Conservation (phyloP, 2,329 filamentous ascomycete genomes). For the Cadophora luteo-olivacea region DNA sequence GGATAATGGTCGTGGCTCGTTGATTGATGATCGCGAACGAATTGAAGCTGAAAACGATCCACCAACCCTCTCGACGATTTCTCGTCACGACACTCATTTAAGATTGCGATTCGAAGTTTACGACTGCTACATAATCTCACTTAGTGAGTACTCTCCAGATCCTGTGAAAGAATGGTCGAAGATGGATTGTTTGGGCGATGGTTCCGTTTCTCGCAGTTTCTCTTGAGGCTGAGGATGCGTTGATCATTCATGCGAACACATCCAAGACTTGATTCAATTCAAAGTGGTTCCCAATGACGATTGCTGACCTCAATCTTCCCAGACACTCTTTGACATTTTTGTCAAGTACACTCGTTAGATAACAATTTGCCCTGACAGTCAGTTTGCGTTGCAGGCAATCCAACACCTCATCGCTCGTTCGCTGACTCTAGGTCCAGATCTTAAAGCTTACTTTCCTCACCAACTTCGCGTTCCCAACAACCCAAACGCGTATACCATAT, state of each 20-base stretch:
- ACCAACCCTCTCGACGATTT: slow-evolving; percentile 40
- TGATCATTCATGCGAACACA: slow-evolving; percentile 40
- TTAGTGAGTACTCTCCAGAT: slow-evolving; percentile 40
- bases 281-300: slow-evolving; percentile 16
- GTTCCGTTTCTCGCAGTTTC: slow-evolving; percentile 19
- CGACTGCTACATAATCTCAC: slow-evolving; percentile 40
- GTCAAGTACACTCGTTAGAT: slow-evolving; percentile 66
- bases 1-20: slow-evolving; percentile 42
- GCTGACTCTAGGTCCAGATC: slow-evolving; percentile 37
- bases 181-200: slow-evolving; percentile 13
- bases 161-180: neutral
- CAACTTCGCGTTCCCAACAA: slow-evolving; percentile 22
- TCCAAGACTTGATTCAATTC: slow-evolving; percentile 18
- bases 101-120: slow-evolving; percentile 36
- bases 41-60: slow-evolving; percentile 37
- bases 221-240: slow-evolving; percentile 26
- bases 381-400: slow-evolving; percentile 38
- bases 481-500: slow-evolving; percentile 28
- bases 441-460: slow-evolving; percentile 33
- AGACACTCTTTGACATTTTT: slow-evolving; percentile 58
- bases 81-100: slow-evolving; percentile 48
- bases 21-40: slow-evolving; percentile 36
- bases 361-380: slow-evolving; percentile 56
- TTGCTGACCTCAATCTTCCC: slow-evolving; percentile 35
- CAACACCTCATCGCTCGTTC: slow-evolving; percentile 19